Evolutionary conservation across 2,329 filamentous ascomycete genomes (phyloP), one percentile per base, ranked within the genome.

Genomic region (Aspergillus versicolor): DNA sequence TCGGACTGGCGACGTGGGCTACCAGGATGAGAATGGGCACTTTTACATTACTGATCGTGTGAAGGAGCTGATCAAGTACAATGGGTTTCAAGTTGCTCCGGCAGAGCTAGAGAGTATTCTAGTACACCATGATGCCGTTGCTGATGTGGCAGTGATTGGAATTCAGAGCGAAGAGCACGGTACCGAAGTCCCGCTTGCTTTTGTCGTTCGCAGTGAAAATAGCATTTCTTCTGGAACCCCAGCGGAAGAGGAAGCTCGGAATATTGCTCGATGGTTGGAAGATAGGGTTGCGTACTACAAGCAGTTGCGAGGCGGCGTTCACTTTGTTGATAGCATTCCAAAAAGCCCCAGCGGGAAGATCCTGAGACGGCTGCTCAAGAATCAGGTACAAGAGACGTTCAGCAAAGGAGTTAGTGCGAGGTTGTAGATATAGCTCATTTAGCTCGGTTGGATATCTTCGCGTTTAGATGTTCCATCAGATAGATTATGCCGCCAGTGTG

Each of bases 41-140:
- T 90, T 95, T 67, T 96, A 87, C 78, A 93, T 96, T 70, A 96
- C 92, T 1, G 92, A 97, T 70, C 88, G 92, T 5, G 80, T 91
- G 30, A 92, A 91, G 77, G 80, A 77, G 60, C 70, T 78, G 37
- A 81, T 80, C 69, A 85, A 89, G 73, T 88, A 84, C 71, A 88
- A 90, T 73, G 87, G 87, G 0, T 89, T 88, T 74, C 87, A 89
- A 69, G 87, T 90, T 2, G 79, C 87, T 0, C 87, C 87, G 0
- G 87, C 87, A 2, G 86, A 89, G 70, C 77, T 89, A 5, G 87
- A 85, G 61, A 82, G 82, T 3, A 63, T 82, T 17, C 69, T 85
- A n/a, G 69, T 80, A 1, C 73, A 76, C 6, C 79, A 83, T 57
- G 73, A 76, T 9, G 75, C 78, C 22, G 73, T 85, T 40, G 75